Base-by-base conservation (phyloP, 2,329 filamentous ascomycete genomes). In the Xylariaceae sp. region DNA sequence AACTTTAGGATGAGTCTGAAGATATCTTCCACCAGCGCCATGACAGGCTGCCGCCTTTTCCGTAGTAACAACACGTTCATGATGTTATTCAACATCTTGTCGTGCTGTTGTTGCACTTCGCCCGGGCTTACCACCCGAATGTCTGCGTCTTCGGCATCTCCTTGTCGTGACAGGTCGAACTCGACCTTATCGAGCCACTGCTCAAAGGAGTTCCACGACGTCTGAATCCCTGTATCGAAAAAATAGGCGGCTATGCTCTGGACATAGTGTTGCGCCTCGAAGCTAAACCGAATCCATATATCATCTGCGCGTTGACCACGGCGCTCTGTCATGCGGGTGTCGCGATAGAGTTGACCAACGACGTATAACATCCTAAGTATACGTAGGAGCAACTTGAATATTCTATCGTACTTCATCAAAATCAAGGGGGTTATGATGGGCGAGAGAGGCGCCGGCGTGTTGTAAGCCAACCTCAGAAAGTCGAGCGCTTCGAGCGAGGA, bases 401-500 rank as follows among this genome's bases (percentile, higher is more conserved):
- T 74, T 32, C 73, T 71, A 59, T 97, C 92, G 54, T 96, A 97
- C 51, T 88, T 88, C 38, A 79, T 68, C 9, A 97, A 65, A 1
- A 83, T 74, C 0, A 70, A 60, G 0, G 78, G 70, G 0, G 87
- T 88, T 29, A 98, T 81, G 45, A 97, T 73, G 0, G 80, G 70
- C 28, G 81, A 71, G 0, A 97, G 68, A 1, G 86, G 78, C 0
- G 74, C 61, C 0, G 88, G 83, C 0, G 88, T 73, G 28, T 83
- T 85, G 63, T 96, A 97, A 31, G 88, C 84, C 6, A 98, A 67
- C 2, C 87, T 79, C 12, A 98, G 69, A 55, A 98, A 97, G 61
- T 97, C 92, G n/a, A 97, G 70, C 0, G 92, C 92, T 56, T 90
- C 81, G 13, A 97, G 73, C 0, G 83, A 84, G 56, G 86, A 76